Evolutionary conservation across 257 asterid genomes (phyloP), one percentile per base, ranked within the genome.

Genomic region (Prunella vulgaris): DNA sequence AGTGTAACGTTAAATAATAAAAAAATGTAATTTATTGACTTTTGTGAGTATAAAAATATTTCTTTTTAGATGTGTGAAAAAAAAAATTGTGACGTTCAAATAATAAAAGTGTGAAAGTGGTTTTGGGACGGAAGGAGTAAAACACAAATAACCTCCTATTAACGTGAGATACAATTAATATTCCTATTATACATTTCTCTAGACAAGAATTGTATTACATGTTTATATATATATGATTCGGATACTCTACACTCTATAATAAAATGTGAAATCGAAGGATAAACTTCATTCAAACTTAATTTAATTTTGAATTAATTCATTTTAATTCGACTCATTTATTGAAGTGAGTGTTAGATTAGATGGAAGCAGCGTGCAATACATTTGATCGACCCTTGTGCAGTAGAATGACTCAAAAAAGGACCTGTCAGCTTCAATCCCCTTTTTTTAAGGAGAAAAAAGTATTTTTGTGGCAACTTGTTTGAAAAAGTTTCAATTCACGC

Each of bases 391-490:
- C 15, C 13, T 7, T 52, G 4, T 52, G 14, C 5, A 20, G n/a
- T n/a, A n/a, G 9, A 17, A 52, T 51, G 53, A 63, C 14, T 28
- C 6, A 1, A 18, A 5, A 33, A 32, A 21, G 17, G 62, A 42
- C 21, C 46, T 51, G 60, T 73, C 77, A n/a, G 49, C 22, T 73
- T 73, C 72, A 54, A 64, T 53, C 66, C 59, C 27, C 42, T 24
- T 15, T 18, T 53, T 65, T 9, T 6, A 13, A n/a, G 27, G 27
- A 52, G 14, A 52, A 52, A 52, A 8, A 2, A 52, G 59, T 52
- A 7, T 52, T 52, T 52, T 52, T 52, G n/a, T 20, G 40, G 28
- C 72, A 64, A 73, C 61, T 73, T 42, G 77, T 56, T 65, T 73
- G 77, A 73, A 73, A 25, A n/a, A 5, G 5, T 2, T 8, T 42